Evolutionary conservation across 129 eudicot genomes (phyloP), one percentile per base, ranked within the genome.

Genomic region (Logfia minima): DNA sequence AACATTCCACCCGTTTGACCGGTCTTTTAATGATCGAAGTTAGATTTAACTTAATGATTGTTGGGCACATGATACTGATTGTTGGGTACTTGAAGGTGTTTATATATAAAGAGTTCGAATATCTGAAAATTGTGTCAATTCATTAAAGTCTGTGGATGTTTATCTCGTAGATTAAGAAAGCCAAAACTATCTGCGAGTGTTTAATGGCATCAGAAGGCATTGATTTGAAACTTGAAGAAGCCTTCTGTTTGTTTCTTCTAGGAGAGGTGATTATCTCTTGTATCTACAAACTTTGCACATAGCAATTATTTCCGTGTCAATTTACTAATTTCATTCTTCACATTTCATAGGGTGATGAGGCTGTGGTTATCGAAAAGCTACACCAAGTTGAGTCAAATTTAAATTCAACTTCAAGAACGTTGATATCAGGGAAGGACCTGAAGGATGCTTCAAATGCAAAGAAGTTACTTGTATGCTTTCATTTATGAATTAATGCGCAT

Each of bases 171-270:
- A 86, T 94, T 77, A 84, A 77, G 78, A 94, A 82, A 77, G 97
- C 92, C 51, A 89, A 85, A 84, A 70, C 78, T 62, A 89, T 94
- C 29, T 87, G 93, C 29, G 96, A 94, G 87, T 87, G 97, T 85
- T 77, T 94, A 28, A 80, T 89, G 66, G 89, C 89, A 43, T 87
- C 98, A 35, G 98, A 94, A 65, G 96, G 97, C 74, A 74, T 87
- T 70, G 94, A 89, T 81, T 71, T 94, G 62, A 94, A 91, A 86
- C 91, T 94, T 80, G 98, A 89, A 86, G 96, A 94, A 83, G 86
- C 92, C 80, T 86, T 91, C 66, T 94, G 97, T 87, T 80, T 87
- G 70, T 91, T 83, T 76, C 96, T 94, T 81, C 92, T 94, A 53
- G 98, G 96, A 69, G 96, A 89, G 97, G 98, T 94, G 83, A 3